Evolutionary conservation across 495 filamentous ascomycete species (phyloP), one percentile per base, ranked within the genome.

Genomic region (Chaetomium fimeti): DNA sequence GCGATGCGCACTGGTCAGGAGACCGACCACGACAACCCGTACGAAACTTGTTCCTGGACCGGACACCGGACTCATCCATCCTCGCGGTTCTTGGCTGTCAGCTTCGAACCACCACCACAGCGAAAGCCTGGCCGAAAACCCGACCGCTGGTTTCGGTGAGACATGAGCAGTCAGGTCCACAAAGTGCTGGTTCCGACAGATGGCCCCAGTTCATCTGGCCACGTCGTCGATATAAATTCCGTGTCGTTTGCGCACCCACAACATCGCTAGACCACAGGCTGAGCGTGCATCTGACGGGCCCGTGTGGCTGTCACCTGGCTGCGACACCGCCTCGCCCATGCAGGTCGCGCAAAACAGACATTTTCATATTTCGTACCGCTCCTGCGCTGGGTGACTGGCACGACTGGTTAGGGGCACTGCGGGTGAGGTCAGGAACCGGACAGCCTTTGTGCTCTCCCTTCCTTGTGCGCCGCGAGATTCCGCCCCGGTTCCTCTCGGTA

Each of bases 271-370:
- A 42, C 20, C 28, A 38, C 57, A 49, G 29, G 36, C 36, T 11
- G 28, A n/a, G 28, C n/a, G 0, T 24, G 32, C 32, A 25, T 42
- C 54, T 24, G 53, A 57, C 32, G n/a, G 51, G 36, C 12, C 54
- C 59, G 57, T 47, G 61, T 57, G 59, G 28, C 57, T 53, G 63
- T 69, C 67, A 68, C 60, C 70, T 66, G 62, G 57, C 62, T 52
- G 51, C 38, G 42, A 38, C 36, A 63, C 64, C 15, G 60, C 65
- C 67, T 72, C 70, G 59, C 66, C 59, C 64, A 65, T 70, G 70
- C 70, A 72, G 56, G 66, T 48, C 20, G 55, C 56, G 48, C 55
- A 60, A 29, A 20, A 27, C 22, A 25, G 53, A 29, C 51, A 36
- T 36, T 11, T 5, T 36, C 32, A 36, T 36, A 11, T 36, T 36